Base-by-base conservation (phyloP, 2,329 filamentous ascomycete genomes). In the Plenodomus lindquistii region DNA sequence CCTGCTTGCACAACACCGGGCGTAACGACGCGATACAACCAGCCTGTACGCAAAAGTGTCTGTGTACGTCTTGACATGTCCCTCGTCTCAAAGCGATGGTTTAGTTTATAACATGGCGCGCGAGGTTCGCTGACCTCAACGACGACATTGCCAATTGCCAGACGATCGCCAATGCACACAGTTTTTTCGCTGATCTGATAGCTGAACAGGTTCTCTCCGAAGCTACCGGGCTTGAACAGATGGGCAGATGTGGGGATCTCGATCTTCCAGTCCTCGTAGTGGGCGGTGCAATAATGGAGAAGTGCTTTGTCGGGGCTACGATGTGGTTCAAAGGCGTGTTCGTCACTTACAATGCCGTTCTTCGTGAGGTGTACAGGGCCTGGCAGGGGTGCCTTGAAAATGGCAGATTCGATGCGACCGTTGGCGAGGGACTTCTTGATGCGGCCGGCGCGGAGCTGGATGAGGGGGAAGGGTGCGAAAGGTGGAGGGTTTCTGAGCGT, bases 81-180 rank as follows among this genome's bases (percentile, higher is more conserved):
- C 58, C 82, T 82, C 9, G 85, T 71, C 27, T 80, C 76, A 65
- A 88, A 88, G 1, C 85, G 82, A 58, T 87, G 84, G 62, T 87
- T 88, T 8, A 88, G 77, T 63, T 87, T 88, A 72, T 81, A 87
- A 71, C 85, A 87, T 9, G 85, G 85, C 55, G 84, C 80, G 15
- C 85, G 77, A 0, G 85, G 85, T 19, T 86, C 71, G 52, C 78
- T 81, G 19, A 87, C 80, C 57, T 87, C 81, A 0, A 86, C 74
- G 2, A 83, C 48, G 0, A 83, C 74, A 2, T 38, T 69, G 0
- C 79, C 67, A 7, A 86, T 76, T 0, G 76, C 72, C 16, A 85
- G 72, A 13, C 82, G 71, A 56, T 88, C 85, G 18, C 85, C 85
- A 42, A 88, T 84, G 66, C 85, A 87, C 1, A 87, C 72, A 54